These are phyloP conservation scores for Colletotrichum zoysiae DNA, from an alignment of 2,329 filamentous ascomycete genomes.

Conservation along the genomic window DNA sequence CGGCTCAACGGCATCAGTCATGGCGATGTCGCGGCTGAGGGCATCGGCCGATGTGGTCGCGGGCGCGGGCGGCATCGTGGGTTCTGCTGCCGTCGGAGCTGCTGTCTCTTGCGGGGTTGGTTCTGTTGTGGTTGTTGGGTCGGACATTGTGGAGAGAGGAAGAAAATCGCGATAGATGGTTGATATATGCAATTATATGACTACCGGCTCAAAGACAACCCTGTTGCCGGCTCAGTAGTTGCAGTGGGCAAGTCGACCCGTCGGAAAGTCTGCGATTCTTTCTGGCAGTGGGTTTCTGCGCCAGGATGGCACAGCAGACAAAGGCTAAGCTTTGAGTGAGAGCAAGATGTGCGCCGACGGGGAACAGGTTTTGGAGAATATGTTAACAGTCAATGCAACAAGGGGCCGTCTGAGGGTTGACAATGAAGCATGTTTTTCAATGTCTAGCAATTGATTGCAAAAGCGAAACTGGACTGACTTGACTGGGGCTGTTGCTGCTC, in stretches of 20 bases:
- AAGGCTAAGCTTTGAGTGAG: constrained; percentile 1
- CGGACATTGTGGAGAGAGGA: constrained; percentile 31
- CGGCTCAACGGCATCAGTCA: constrained; percentile 60
- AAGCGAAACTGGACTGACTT: not conserved
- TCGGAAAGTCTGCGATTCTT: constrained; percentile 10
- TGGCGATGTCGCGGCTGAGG: constrained; percentile 52
- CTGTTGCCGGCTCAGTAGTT: constrained; percentile 3
- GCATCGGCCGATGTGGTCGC: constrained; percentile 21
- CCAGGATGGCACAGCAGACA: not conserved
- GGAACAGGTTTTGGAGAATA: not conserved
- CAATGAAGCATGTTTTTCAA: not conserved
- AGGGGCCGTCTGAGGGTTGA: not conserved
- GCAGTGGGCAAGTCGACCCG: not conserved
- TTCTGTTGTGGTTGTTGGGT: constrained; percentile 28
- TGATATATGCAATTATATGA: not conserved
- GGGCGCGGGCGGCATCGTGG: constrained; percentile 26
- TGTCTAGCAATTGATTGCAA: constrained; percentile 7
- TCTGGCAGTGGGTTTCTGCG: constrained; percentile 11
- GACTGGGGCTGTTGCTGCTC: not conserved
- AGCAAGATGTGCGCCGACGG: not conserved
- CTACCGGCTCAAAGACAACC: not conserved
- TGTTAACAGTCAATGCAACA: not conserved
- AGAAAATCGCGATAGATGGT: not conserved
- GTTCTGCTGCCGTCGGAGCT: constrained; percentile 24
- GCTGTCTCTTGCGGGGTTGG: constrained; percentile 40